Percentiles rank a stretch among this genome's conserved stretches.
phyloP scores from a whole-genome alignment of 1,284 basidiomycete genomes.

The Pisolithus thermaeus region DNA sequence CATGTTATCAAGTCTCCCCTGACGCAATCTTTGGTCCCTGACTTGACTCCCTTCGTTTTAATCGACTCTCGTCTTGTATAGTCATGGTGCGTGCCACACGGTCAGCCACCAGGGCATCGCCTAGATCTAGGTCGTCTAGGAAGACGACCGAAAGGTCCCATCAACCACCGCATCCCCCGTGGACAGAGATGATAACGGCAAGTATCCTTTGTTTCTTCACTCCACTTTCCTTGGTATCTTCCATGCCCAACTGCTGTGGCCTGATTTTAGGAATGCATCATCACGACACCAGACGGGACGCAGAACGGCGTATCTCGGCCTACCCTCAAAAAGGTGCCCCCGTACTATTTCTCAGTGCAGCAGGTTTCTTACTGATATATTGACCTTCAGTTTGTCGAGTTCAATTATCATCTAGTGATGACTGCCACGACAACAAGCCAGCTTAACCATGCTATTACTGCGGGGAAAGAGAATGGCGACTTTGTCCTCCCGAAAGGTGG shows the following conservation, averaged over 20 bases:
- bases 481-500: conserved; percentile 73
- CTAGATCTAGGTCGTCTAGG: conserved; percentile 5
- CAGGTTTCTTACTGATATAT: not conserved
- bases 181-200: conserved; percentile 61
- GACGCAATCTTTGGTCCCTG: not conserved
- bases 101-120: conserved; percentile 19
- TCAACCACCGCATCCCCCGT: conserved; percentile 40
- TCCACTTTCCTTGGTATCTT: not conserved
- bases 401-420: conserved; percentile 64
- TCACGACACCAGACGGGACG: conserved; percentile 56
- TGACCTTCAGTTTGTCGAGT: conserved; percentile 56
- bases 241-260: conserved; percentile 3
- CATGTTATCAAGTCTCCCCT: not conserved
- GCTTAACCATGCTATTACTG: conserved; percentile 67
- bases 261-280: conserved; percentile 59
- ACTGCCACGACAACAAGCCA: conserved; percentile 53
- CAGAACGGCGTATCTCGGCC: conserved; percentile 71
- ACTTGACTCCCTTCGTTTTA: not conserved
- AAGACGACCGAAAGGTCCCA: not conserved
- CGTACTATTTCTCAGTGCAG: not conserved
- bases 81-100: conserved; percentile 18
- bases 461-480: conserved; percentile 55
- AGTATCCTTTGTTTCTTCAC: conserved; percentile 9
- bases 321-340: conserved; percentile 69
- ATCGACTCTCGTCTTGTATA: not conserved